Base-by-base conservation (phyloP, 345 rosid genomes). In the Garcia nutans region DNA sequence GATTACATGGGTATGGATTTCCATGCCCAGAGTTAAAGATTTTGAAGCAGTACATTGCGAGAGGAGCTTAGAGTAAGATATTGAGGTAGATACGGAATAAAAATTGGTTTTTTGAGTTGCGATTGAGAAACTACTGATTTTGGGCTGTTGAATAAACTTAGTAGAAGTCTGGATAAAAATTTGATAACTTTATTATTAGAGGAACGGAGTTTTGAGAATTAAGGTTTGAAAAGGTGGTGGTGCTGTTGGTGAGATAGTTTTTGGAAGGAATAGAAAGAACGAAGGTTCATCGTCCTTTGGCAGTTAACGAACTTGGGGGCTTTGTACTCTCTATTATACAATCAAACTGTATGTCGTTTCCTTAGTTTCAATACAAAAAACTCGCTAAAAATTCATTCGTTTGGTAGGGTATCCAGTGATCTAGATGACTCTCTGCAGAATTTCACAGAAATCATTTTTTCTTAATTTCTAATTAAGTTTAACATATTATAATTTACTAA, bases 1-100 rank as follows among this genome's bases (percentile, higher is more conserved):
- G 72, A 82, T 72, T n/a, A 88, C 6, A 71, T 37, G 88, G 74
- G 84, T 77, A 79, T 88, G 93, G 74, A 81, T 82, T 76, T 77
- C 80, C 76, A 68, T 70, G 72, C 84, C 89, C 15, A 67, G 74
- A 58, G 71, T 70, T 24, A 84, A 63, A 24, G 82, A 84, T 79
- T 86, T 88, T 44, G 84, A 84, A 52, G 78, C 74, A 22, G 82
- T 80, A 74, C 87, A 86, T 79, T 80, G 79, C 0, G 87, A 81
- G 3, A 90, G 69, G 54, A 86, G 88, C 49, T 80, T 84, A 28
- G 85, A 76, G 81, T 57, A 80, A 8, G 72, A 42, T 10, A 68
- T 52, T 42, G 82, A 68, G 72, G 71, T 50, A 41, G 82, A 73
- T 0, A 65, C 0, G 15, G 57, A 44, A 64, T 26, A 54, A 62